These are phyloP conservation scores for Diversispora epigaea DNA, from an alignment of 192 early-diverging fungal species.

Conservation along the genomic window DNA sequence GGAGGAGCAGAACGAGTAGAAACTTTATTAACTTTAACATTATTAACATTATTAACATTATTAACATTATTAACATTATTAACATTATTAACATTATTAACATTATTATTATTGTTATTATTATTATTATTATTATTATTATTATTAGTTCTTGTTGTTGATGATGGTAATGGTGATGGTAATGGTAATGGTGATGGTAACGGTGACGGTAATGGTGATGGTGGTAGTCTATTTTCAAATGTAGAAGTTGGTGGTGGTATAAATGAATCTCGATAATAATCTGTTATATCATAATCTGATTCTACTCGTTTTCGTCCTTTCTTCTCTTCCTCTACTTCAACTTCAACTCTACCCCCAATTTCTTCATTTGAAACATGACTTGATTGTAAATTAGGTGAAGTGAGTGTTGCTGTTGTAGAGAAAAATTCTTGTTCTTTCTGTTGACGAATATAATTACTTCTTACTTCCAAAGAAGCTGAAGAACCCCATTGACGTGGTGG, in stretches of 20 bases:
- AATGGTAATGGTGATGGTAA: neutral
- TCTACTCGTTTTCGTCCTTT: too few species aligned
- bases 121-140: neutral
- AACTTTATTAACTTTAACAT: too few species aligned
- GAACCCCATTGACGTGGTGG: neutral
- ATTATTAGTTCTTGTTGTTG: neutral
- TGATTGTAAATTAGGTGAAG: neutral
- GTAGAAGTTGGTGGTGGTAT: neutral
- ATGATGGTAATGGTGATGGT: neutral
- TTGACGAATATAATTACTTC: neutral
- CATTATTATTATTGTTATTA: too few species aligned
- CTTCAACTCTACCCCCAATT: too few species aligned
- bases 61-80: too few species aligned
- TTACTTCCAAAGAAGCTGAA: constrained; percentile 14
- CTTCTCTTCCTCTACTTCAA: too few species aligned
- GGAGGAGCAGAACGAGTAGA: too few species aligned
- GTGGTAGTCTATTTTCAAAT: constrained; percentile 31
- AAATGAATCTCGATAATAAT: neutral
- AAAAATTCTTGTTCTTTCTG: constrained; percentile 25
- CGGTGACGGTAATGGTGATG: constrained; percentile 31
- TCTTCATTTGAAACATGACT: neutral
- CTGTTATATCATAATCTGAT: too few species aligned
- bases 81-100: too few species aligned
- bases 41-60: too few species aligned
- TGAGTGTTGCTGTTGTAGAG: neutral